These are phyloP conservation scores for Diaporthe humulicola DNA, from an alignment of 2,329 filamentous ascomycete species.

Conservation along the genomic window DNA sequence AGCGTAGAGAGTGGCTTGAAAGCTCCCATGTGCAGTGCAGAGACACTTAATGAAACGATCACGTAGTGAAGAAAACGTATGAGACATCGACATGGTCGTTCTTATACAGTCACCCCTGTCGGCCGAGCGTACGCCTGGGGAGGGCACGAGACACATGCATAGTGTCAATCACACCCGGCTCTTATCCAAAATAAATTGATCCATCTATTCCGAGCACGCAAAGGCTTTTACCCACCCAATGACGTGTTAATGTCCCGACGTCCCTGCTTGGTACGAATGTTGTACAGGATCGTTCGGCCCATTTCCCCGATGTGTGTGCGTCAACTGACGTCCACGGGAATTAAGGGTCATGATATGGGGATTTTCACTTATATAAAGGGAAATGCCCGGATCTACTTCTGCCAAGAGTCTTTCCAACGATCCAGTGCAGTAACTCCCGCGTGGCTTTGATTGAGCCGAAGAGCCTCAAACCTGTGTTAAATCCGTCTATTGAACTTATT, in stretches of 20 bases:
- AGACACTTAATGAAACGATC: too few species aligned
- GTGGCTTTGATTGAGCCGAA: constrained; percentile 27
- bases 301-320: neutral
- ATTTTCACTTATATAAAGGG: constrained; percentile 26
- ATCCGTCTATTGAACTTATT: neutral
- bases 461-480: constrained; percentile 19
- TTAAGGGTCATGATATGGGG: neutral
- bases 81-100: too few species aligned
- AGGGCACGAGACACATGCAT: neutral
- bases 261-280: neutral
- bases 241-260: neutral
- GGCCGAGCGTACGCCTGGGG: neutral
- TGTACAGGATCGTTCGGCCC: constrained; percentile 4
- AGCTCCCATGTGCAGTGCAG: too few species aligned
- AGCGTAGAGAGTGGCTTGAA: too few species aligned
- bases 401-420: constrained; percentile 6
- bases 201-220: constrained; percentile 24
- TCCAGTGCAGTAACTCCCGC: constrained; percentile 20
- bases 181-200: constrained; percentile 24
- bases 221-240: constrained; percentile 19
- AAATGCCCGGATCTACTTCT: constrained; percentile 3
- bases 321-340: neutral
- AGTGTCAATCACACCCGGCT: constrained; percentile 1
- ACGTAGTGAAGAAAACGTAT: neutral
- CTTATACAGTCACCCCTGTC: neutral